phyloP scores from a whole-genome alignment of 2,329 filamentous ascomycete genomes.

The Clonostachys byssicola region DNA sequence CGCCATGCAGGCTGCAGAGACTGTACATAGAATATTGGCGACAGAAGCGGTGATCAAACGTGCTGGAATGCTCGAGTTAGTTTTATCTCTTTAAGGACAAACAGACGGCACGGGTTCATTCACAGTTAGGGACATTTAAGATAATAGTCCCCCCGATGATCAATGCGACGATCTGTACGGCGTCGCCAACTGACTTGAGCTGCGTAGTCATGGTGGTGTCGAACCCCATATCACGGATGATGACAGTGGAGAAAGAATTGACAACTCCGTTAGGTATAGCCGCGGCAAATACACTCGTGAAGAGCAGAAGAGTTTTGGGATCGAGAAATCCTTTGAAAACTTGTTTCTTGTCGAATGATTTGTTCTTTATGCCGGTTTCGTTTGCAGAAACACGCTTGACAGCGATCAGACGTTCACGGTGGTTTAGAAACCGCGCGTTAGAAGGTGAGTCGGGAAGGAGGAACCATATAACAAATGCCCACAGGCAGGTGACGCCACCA shows the following conservation, averaged over 20 bases:
- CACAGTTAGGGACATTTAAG: constrained; percentile 3
- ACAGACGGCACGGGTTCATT: neutral
- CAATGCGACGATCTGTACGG: constrained; percentile 4
- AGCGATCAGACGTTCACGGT: constrained; percentile 19
- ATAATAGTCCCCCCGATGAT: constrained; percentile 5
- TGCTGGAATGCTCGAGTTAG: neutral
- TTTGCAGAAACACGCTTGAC: constrained; percentile 21
- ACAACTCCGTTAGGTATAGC: constrained; percentile 5
- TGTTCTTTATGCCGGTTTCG: constrained; percentile 27
- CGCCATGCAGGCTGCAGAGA: constrained; percentile 3
- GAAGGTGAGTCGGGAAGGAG: constrained; percentile 23
- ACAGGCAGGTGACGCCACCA: constrained; percentile 22
- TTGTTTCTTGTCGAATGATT: constrained; percentile 19
- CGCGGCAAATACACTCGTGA: constrained; percentile 3
- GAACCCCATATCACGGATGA: constrained; percentile 5
- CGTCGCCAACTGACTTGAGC: constrained; percentile 6
- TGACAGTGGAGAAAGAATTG: constrained; percentile 6
- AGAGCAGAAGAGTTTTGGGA: constrained; percentile 17
- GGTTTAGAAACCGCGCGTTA: constrained; percentile 18
- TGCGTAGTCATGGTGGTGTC: constrained; percentile 5
- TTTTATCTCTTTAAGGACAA: neutral
- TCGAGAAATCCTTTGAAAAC: constrained; percentile 16
- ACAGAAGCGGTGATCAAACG: constrained; percentile 4
- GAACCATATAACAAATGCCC: constrained; percentile 20
- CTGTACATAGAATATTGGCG: constrained; percentile 5